A percentile compares a stretch with the other conserved stretches of the same genome.
Evolutionary conservation across 106 monocot genomes (phyloP).

Genomic region (Narthecium ossifragum): DNA sequence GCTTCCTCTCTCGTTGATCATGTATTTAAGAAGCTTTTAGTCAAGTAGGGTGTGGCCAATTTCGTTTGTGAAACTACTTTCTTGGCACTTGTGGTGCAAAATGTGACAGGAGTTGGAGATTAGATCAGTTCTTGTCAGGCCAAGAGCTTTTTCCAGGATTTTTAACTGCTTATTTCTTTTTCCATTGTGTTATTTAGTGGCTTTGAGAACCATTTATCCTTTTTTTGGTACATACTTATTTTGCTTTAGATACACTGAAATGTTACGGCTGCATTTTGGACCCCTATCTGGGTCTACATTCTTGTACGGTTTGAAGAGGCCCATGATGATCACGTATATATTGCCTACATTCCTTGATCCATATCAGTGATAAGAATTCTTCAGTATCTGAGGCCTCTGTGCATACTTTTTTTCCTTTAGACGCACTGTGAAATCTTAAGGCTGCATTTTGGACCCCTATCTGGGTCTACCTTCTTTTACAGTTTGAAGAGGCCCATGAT

Average conservation of each 20-base stretch:
- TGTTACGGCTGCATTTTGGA: not conserved
- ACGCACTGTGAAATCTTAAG: not conserved
- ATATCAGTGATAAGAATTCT: not conserved
- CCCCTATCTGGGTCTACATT: no score
- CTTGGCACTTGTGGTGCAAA: no score
- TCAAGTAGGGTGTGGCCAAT: no score
- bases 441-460: not conserved
- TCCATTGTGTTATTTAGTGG: not conserved
- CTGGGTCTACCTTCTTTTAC: not conserved
- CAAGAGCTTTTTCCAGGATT: no score
- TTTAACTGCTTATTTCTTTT: not conserved
- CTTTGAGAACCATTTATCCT: not conserved
- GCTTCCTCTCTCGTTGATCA: no score
- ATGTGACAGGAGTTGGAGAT: no score
- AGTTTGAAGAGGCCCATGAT: slow-evolving; percentile 1
- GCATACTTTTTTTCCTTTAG: not conserved
- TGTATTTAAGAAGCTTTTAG: no score
- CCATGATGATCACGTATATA: not conserved
- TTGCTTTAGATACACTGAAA: no score
- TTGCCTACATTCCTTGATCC: slow-evolving; percentile 6
- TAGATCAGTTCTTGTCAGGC: no score
- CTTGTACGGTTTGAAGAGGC: not conserved
- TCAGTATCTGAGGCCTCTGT: not conserved
- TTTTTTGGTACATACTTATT: not conserved
- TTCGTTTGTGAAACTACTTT: no score